These are phyloP conservation scores for Baorangia bicolor DNA, from an alignment of 768 basidiomycete genomes.

Conservation along the genomic window DNA sequence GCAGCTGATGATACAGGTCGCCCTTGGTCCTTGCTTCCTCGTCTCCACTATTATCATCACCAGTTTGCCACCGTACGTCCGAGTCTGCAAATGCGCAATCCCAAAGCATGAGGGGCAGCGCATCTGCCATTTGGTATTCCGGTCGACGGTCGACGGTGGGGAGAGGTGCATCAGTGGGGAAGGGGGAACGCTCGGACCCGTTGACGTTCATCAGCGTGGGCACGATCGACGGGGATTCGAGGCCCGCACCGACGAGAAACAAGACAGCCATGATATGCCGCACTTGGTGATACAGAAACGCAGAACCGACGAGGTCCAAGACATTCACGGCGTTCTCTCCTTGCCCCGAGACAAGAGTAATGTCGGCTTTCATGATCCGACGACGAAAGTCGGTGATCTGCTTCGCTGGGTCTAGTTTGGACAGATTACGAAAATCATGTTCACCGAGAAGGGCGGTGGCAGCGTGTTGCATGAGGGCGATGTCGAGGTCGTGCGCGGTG, in stretches of 20 bases:
- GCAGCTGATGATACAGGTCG: conserved; percentile 50
- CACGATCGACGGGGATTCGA: conserved; percentile 73
- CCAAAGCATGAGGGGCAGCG: conserved; percentile 89
- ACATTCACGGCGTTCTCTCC: conserved; percentile 51
- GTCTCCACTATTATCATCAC: conserved; percentile 33
- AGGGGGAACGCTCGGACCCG: conserved; percentile 15
- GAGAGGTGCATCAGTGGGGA: conserved; percentile 28
- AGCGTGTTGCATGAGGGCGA: conserved; percentile 72
- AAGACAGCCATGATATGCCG: conserved; percentile 91
- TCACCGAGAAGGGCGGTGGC: conserved; percentile 74
- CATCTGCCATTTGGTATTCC: conserved; percentile 92
- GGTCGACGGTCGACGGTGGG: conserved; percentile 72
- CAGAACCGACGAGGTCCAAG: conserved; percentile 81
- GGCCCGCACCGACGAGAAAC: conserved; percentile 80
- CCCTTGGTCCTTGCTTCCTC: conserved; percentile 29
- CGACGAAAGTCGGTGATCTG: conserved; percentile 82
- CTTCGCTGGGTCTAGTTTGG: conserved; percentile 89
- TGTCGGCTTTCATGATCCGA: conserved; percentile 62
- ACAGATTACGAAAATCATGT: conserved; percentile 95
- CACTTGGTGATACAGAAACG: conserved; percentile 95
- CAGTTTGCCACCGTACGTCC: conserved; percentile 73
- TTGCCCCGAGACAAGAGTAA: conserved; percentile 43
- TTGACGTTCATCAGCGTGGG: conserved; percentile 72
- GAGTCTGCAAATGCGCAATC: conserved; percentile 72
- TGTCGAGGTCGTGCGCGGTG: conserved; percentile 61